Conservation (phyloP, 208 protist species). For the Herpetomonas muscarum region DNA sequence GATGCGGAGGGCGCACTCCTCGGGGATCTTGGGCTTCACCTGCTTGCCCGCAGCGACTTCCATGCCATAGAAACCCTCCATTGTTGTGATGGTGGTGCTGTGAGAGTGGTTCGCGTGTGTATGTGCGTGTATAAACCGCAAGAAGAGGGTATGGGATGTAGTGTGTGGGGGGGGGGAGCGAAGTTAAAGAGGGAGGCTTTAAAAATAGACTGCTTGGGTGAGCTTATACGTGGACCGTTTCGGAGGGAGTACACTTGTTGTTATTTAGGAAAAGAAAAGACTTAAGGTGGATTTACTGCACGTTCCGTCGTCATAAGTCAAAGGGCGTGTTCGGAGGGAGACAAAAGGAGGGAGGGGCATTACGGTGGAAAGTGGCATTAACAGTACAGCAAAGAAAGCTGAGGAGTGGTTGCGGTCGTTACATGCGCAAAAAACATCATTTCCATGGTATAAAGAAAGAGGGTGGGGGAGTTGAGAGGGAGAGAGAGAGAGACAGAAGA, state of each 20-base stretch:
- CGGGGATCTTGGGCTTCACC: slow-evolving; percentile 83
- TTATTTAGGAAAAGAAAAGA: no score
- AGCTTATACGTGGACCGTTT: no score
- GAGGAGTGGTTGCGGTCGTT: no score
- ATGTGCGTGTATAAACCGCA: background rate
- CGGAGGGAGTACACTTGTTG: no score
- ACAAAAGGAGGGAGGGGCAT: no score
- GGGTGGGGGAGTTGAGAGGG: background rate
- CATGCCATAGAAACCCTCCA: slow-evolving; percentile 88
- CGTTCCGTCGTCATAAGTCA: no score
- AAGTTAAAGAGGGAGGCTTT: background rate
- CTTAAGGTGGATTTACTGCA: background rate
- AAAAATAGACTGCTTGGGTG: no score
- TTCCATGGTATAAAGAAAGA: no score
- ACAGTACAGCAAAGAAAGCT: no score
- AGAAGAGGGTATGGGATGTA: background rate
- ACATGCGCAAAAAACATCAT: no score
- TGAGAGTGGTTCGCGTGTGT: background rate
- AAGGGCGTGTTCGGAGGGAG: no score
- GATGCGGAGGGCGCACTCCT: slow-evolving; percentile 78
- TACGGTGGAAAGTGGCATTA: no score
- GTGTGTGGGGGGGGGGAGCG: background rate
- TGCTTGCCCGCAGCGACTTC: slow-evolving; percentile 66
- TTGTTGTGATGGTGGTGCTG: slow-evolving; percentile 13
- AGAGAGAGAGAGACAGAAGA: background rate